These are phyloP conservation scores for Medicago truncatula DNA, from an alignment of 306 rosid species.

Conservation along the genomic window MtrunA17r5.0-ANR NC_053042.1:55144001-55144500, in stretches of 20 bases:
- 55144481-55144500: conserved; percentile 1
- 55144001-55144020: background rate
- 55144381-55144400: conserved; percentile 61
- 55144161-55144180: conserved; percentile 5
- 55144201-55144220: background rate
- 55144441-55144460: conserved; percentile 23
- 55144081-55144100: background rate
- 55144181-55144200: background rate
- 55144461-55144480: background rate
- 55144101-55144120: conserved; percentile 6
- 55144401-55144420: conserved; percentile 46
- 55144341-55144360: conserved; percentile 76
- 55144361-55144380: conserved; percentile 90
- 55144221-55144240: background rate
- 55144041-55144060: background rate
- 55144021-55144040: background rate
- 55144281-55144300: conserved; percentile 84
- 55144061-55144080: background rate
- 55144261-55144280: background rate
- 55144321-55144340: conserved; percentile 85
- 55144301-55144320: conserved; percentile 85
- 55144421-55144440: background rate
- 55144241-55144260: conserved; percentile 1
- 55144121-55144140: conserved; percentile 7
- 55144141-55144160: conserved; percentile 3